phyloP scores from a whole-genome alignment of 352 stramenopile genomes.

The Phytophthora sp. region DNA sequence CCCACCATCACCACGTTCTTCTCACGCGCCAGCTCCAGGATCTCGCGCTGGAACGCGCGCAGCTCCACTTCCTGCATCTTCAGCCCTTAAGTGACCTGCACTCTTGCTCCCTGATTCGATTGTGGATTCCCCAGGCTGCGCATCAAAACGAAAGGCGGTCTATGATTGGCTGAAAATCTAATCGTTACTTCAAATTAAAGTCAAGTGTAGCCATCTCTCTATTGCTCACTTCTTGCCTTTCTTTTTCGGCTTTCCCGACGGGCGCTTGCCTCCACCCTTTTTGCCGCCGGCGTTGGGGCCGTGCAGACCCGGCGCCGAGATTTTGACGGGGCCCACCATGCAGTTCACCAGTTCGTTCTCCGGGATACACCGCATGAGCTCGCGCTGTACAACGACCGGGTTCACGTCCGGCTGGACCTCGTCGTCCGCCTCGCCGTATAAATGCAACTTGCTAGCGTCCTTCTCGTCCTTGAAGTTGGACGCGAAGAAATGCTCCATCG shows the following conservation, averaged over 20 bases:
- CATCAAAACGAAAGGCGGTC: background rate
- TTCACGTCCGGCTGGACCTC: constrained; percentile 58
- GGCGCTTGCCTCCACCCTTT: constrained; percentile 43
- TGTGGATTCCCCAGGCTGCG: background rate
- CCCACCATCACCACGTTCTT: constrained; percentile 87
- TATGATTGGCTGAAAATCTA: constrained; percentile 30
- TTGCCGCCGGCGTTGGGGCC: constrained; percentile 40
- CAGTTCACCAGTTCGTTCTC: constrained; percentile 91
- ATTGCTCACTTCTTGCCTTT: constrained; percentile 50
- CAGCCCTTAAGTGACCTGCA: too few relatives aligned
- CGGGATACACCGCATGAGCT: constrained; percentile 89
- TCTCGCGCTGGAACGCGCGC: constrained; percentile 71
- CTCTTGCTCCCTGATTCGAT: constrained; percentile 1
- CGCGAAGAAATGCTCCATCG: constrained; percentile 84
- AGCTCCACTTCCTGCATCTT: constrained; percentile 52
- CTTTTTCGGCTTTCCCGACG: constrained; percentile 40
- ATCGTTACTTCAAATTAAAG: constrained; percentile 34
- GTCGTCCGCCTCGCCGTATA: constrained; percentile 33
- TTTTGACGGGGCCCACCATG: constrained; percentile 92
- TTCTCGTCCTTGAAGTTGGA: constrained; percentile 80
- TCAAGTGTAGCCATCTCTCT: constrained; percentile 18
- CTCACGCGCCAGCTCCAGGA: constrained; percentile 70
- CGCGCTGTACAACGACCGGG: constrained; percentile 75
- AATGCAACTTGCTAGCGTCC: constrained; percentile 31
- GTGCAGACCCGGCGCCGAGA: constrained; percentile 78